Evolutionary conservation across 768 basidiomycete species (phyloP).

Genomic region (Tricholoma sp.): DNA sequence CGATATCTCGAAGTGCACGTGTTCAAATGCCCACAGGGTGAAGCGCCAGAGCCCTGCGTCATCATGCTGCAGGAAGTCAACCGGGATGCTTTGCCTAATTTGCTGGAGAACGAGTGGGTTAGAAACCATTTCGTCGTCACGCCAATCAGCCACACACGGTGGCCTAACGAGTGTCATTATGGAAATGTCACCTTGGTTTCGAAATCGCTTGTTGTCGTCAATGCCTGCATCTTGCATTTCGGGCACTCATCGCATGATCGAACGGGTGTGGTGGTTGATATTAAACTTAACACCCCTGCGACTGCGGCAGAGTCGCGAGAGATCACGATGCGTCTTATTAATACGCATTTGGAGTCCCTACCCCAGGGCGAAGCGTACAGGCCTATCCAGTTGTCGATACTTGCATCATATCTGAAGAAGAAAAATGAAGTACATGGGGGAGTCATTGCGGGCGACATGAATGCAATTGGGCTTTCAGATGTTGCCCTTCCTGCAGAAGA

Average conservation of each 20-base stretch:
- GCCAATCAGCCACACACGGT: slow-evolving; percentile 49
- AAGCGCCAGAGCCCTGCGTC: slow-evolving; percentile 52
- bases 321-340: slow-evolving; percentile 55
- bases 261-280: slow-evolving; percentile 53
- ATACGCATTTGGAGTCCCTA: slow-evolving; percentile 73
- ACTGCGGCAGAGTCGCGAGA: slow-evolving; percentile 26
- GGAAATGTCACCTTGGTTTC: slow-evolving; percentile 73
- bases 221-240: slow-evolving; percentile 48
- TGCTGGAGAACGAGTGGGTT: slow-evolving; percentile 61
- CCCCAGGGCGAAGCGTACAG: slow-evolving; percentile 34
- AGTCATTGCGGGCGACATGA: slow-evolving; percentile 70
- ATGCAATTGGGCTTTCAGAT: slow-evolving; percentile 51
- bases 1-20: slow-evolving; percentile 51
- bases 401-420: slow-evolving; percentile 45
- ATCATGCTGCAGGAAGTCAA: slow-evolving; percentile 72
- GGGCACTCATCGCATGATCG: slow-evolving; percentile 45
- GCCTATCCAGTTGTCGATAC: slow-evolving; percentile 48
- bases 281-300: slow-evolving; percentile 37
- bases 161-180: slow-evolving; percentile 46
- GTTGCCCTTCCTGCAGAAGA: slow-evolving; percentile 32
- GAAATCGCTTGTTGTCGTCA: slow-evolving; percentile 44
- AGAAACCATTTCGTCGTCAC: slow-evolving; percentile 52
- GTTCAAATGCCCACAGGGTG: slow-evolving; percentile 39
- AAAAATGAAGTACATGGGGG: slow-evolving; percentile 48
- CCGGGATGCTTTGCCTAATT: slow-evolving; percentile 32